These are phyloP conservation scores for Solanum chilense DNA, from an alignment of 257 asterid species.

Conservation along the genomic window DNA sequence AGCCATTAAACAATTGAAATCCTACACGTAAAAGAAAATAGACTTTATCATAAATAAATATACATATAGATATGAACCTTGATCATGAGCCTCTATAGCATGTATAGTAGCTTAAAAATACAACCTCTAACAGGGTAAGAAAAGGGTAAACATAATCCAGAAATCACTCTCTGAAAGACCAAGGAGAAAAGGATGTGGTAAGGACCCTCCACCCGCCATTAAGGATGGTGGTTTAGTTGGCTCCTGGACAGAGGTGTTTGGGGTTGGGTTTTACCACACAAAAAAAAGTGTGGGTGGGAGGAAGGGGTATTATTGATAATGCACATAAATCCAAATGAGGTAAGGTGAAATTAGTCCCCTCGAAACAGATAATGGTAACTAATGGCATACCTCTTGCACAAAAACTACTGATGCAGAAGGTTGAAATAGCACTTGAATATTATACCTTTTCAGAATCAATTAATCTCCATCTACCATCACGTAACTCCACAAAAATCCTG, in stretches of 20 bases:
- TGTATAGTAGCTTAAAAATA: neutral
- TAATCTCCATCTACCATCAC: constrained; percentile 57
- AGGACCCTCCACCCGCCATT: neutral
- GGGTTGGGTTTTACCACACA: neutral
- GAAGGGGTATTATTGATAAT: neutral
- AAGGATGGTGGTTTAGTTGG: neutral
- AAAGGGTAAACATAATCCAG: neutral
- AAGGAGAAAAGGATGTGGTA: neutral
- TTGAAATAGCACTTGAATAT: neutral
- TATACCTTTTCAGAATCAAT: constrained; percentile 75
- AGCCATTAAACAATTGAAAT: constrained; percentile 59
- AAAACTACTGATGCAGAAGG: neutral
- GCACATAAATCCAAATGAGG: neutral
- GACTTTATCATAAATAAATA: neutral
- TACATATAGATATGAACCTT: neutral
- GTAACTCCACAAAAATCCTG: constrained; percentile 65
- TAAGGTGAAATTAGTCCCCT: neutral
- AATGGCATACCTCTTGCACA: neutral
- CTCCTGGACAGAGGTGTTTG: neutral
- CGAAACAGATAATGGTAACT: neutral
- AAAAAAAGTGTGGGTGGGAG: neutral
- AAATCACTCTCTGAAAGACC: neutral
- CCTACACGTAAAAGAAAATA: constrained; percentile 29
- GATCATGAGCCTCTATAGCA: neutral
- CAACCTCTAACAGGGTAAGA: neutral